Conservation (phyloP, 495 filamentous ascomycete species). For the Annulohypoxylon nitens region DNA sequence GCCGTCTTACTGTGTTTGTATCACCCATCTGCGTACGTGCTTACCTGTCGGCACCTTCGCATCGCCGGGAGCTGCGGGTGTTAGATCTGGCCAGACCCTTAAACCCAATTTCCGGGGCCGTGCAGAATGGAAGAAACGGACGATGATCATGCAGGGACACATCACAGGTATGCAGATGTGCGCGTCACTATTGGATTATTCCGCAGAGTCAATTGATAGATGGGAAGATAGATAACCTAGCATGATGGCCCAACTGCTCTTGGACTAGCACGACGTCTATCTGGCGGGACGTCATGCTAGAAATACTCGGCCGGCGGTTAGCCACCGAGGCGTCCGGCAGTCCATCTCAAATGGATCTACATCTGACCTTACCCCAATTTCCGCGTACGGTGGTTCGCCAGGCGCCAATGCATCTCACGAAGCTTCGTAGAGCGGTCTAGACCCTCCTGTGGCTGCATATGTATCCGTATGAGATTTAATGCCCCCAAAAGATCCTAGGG, state of each 20-base stretch:
- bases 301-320: conserved; percentile 21
- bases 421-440: conserved; percentile 44
- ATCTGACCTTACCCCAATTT: conserved; percentile 41
- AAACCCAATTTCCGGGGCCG: conserved; percentile 23
- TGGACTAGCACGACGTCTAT: conserved; percentile 21
- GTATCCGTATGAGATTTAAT: conserved; percentile 19
- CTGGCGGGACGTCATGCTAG: conserved; percentile 25
- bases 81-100: conserved; percentile 39
- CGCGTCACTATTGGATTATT: conserved; percentile 8
- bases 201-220: conserved; percentile 11
- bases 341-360: conserved; percentile 14
- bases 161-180: conserved; percentile 31
- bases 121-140: conserved; percentile 6
- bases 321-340: conserved; percentile 12
- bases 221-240: conserved; percentile 22
- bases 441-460: conserved; percentile 39
- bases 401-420: conserved; percentile 46
- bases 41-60: conserved; percentile 2
- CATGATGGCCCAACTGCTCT: conserved; percentile 25
- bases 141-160: conserved; percentile 19
- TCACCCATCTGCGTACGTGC: background rate
- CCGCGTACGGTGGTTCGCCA: conserved; percentile 29
- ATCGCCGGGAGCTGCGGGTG: background rate
- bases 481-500: conserved; percentile 16
- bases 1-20: conserved; percentile 25